Base-by-base conservation (phyloP, 768 basidiomycete species). In the Suillus bovinus region DNA sequence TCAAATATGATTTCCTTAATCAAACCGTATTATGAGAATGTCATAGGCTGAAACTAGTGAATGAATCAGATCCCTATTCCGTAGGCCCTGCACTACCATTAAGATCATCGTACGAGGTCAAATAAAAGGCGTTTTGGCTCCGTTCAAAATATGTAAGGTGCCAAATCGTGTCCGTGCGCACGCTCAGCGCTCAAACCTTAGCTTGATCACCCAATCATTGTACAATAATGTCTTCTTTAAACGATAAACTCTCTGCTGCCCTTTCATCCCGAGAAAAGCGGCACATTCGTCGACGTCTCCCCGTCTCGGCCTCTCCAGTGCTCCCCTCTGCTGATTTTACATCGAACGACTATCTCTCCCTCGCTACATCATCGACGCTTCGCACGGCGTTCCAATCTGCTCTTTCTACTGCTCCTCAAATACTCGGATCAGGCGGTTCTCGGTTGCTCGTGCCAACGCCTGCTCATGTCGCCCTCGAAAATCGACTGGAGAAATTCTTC, bases 331-430 rank as follows among this genome's bases (percentile, higher is more conserved):
- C 82, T 59, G 91, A 94, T 70, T 93, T 94, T 73, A 89, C 83
- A n/a, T 91, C 93, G 3, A 97, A 96, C 74, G 94, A 97, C 75
- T 97, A 96, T 75, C 89, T 97, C 59, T 94, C 93, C 0, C 81
- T 97, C 29, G 79, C 94, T 2, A 73, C 78, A 22, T 91, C 87
- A 3, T 68, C 80, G 1, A 64, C 67, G 22, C 80, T 95, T 14
- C 87, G 89, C 33, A 59, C 72, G 0, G 77, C 74, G 10, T 90
- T 94, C 69, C 80, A 96, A 38, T 36, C 68, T 3, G 81, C 83
- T 59, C 81, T 92, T 14, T 66, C 72, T 3, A 56, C 60, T 0
- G 78, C 82, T 1, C 84, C 81, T n/a, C 76, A 81, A 27, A 81
- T 95, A 53, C 83, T 95, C 31, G 96, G 96, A 20, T 91, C 95